These are phyloP conservation scores for Fusarium veterinarium DNA, from an alignment of 2,329 filamentous ascomycete genomes.

Conservation along the genomic window DNA sequence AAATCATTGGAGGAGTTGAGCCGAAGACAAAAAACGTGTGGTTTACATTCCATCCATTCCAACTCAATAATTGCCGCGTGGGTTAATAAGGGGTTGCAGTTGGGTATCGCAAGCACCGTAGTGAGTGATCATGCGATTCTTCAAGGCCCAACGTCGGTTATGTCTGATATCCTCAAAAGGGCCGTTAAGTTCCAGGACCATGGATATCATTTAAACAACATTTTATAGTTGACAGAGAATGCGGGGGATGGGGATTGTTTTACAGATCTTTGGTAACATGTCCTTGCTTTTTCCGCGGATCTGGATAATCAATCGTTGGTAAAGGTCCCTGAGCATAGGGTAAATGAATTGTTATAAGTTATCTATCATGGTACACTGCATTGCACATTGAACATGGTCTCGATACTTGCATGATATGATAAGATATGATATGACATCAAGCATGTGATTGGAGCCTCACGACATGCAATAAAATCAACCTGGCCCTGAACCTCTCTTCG, in stretches of 20 bases:
- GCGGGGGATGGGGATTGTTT: constrained; percentile 17
- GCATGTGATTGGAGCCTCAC: constrained; percentile 24
- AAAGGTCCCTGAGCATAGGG: background rate
- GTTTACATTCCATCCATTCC: constrained; percentile 25
- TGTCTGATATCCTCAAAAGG: constrained; percentile 2
- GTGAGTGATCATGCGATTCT: constrained; percentile 38
- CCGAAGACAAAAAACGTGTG: constrained; percentile 14
- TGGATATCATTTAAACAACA: background rate
- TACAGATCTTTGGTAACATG: constrained; percentile 14
- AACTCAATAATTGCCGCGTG: background rate
- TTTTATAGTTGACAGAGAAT: constrained; percentile 16
- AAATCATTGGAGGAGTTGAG: constrained; percentile 20
- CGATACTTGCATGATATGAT: background rate
- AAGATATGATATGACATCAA: background rate
- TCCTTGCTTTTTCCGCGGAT: constrained; percentile 5
- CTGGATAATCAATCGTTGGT: background rate
- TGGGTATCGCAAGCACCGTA: constrained; percentile 3
- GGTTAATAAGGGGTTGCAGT: constrained; percentile 8
- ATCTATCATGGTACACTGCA: background rate
- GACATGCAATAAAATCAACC: background rate
- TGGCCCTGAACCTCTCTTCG: background rate
- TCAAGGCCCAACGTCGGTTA: background rate
- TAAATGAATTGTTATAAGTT: background rate
- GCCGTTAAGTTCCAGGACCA: constrained; percentile 6
- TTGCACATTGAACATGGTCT: background rate